Conservation (phyloP, 192 early-diverging fungal genomes). For the Coemansia sp. region DNA sequence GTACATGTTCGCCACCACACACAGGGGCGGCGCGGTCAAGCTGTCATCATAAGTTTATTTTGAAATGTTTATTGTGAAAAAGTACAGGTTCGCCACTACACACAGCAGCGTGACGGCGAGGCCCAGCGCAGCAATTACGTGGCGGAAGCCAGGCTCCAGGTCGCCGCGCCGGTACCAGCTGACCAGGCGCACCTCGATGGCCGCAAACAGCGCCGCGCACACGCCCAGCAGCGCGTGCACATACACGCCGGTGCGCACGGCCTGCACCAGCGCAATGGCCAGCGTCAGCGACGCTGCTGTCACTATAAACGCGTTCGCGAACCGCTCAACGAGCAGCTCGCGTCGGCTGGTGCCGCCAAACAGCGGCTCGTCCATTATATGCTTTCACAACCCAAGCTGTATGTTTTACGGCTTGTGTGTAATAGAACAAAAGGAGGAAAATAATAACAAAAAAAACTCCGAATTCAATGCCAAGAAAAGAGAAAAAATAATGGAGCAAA, state of each 20-base stretch:
- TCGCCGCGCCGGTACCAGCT: slow-evolving; percentile 58
- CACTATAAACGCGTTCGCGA: slow-evolving; percentile 26
- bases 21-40: no score
- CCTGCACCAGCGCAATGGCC: slow-evolving; percentile 15
- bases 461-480: background rate
- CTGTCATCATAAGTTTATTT: background rate
- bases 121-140: slow-evolving; percentile 35
- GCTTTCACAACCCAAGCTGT: no score
- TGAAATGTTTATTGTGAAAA: slow-evolving; percentile 20
- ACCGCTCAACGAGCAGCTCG: slow-evolving; percentile 45
- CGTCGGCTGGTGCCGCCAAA: slow-evolving; percentile 53
- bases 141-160: slow-evolving; percentile 52
- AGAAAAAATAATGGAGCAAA: background rate
- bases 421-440: background rate
- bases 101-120: slow-evolving; percentile 35
- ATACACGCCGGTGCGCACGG: slow-evolving; percentile 11
- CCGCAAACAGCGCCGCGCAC: slow-evolving; percentile 21
- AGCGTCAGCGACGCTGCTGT: slow-evolving; percentile 11
- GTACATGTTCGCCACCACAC: no score
- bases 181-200: slow-evolving; percentile 47
- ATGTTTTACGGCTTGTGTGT: no score
- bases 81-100: slow-evolving; percentile 50
- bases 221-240: slow-evolving; percentile 38
- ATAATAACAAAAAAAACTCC: background rate
- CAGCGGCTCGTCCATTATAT: slow-evolving; percentile 49